A percentile compares a stretch with the other conserved stretches of the same genome.
These are phyloP conservation scores for Fusarium sp. DNA, from an alignment of 2,329 filamentous ascomycete genomes.

Conservation along the genomic window DNA sequence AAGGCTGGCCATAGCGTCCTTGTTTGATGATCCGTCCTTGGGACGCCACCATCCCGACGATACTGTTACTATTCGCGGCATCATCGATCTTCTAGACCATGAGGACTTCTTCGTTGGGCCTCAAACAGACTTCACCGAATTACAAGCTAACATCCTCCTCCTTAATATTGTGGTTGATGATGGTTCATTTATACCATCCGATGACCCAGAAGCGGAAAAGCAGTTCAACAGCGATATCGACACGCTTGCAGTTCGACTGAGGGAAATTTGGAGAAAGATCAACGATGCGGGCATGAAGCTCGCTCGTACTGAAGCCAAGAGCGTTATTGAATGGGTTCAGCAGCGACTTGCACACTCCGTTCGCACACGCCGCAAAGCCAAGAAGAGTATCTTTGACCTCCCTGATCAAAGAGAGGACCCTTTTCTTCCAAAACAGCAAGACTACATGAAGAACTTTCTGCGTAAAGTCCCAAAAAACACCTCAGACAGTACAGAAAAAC, in stretches of 20 bases:
- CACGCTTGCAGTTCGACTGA: conserved; percentile 70
- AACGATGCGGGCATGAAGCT: conserved; percentile 80
- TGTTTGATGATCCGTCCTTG: conserved; percentile 66
- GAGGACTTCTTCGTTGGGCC: conserved; percentile 66
- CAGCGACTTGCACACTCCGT: conserved; percentile 79
- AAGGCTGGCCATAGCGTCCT: conserved; percentile 73
- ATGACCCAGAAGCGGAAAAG: conserved; percentile 52
- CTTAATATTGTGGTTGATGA: conserved; percentile 82
- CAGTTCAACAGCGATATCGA: conserved; percentile 81
- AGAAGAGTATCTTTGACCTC: conserved; percentile 65
- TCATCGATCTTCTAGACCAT: conserved; percentile 61
- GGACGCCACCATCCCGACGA: conserved; percentile 58
- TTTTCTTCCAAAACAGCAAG: conserved; percentile 60
- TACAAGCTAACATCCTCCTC: conserved; percentile 74
- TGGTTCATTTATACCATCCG: conserved; percentile 55
- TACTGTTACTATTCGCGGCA: conserved; percentile 57
- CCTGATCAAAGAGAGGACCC: conserved; percentile 54
- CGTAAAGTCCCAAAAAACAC: conserved; percentile 45
- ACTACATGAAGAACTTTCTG: conserved; percentile 64
- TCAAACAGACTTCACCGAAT: conserved; percentile 75
- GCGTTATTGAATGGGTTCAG: conserved; percentile 78
- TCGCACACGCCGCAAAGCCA: conserved; percentile 71
- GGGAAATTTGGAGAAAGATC: conserved; percentile 72
- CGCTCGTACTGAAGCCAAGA: conserved; percentile 81
- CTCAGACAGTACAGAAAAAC: neutral